A percentile compares a stretch with the other conserved stretches of the same genome.
phyloP scores from a whole-genome alignment of 306 rosid genomes.

The Inga laurina region DNA sequence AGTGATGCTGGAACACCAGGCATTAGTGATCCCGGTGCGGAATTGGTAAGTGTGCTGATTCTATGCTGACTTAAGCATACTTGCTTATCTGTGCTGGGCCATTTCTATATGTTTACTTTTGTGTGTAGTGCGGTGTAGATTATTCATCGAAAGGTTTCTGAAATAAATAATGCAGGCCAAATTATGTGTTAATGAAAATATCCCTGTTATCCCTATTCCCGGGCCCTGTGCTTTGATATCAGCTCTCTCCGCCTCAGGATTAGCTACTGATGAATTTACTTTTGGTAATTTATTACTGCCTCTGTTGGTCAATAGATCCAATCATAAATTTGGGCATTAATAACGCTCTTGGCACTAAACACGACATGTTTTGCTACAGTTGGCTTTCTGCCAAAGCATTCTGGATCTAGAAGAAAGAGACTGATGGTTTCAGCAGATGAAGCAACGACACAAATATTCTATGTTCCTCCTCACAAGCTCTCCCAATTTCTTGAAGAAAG shows the following conservation, averaged over 20 bases:
- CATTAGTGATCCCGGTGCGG: slow-evolving; percentile 90
- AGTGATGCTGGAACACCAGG: slow-evolving; percentile 95
- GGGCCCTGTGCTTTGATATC: slow-evolving; percentile 93
- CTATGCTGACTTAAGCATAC: background rate
- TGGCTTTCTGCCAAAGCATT: slow-evolving; percentile 84
- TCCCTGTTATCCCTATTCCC: slow-evolving; percentile 82
- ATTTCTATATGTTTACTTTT: background rate
- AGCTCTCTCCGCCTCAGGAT: slow-evolving; percentile 89
- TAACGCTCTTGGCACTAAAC: slow-evolving; percentile 20
- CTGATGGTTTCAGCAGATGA: slow-evolving; percentile 74
- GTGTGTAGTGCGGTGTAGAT: background rate
- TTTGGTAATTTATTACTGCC: slow-evolving; percentile 59
- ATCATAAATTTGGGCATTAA: background rate
- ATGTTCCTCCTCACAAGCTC: slow-evolving; percentile 95
- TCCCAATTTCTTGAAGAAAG: slow-evolving; percentile 77
- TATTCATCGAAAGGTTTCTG: slow-evolving; percentile 1
- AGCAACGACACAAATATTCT: slow-evolving; percentile 78
- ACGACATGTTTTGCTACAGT: slow-evolving; percentile 44
- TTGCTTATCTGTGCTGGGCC: background rate
- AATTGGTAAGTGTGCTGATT: slow-evolving; percentile 60
- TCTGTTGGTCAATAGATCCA: slow-evolving; percentile 6
- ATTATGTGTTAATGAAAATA: slow-evolving; percentile 71
- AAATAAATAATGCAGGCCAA: slow-evolving; percentile 66
- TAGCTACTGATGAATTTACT: slow-evolving; percentile 77
- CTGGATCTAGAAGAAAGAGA: slow-evolving; percentile 76